Base-by-base conservation (phyloP, 2,329 filamentous ascomycete species). In the Fusarium decemcellulare region DNA sequence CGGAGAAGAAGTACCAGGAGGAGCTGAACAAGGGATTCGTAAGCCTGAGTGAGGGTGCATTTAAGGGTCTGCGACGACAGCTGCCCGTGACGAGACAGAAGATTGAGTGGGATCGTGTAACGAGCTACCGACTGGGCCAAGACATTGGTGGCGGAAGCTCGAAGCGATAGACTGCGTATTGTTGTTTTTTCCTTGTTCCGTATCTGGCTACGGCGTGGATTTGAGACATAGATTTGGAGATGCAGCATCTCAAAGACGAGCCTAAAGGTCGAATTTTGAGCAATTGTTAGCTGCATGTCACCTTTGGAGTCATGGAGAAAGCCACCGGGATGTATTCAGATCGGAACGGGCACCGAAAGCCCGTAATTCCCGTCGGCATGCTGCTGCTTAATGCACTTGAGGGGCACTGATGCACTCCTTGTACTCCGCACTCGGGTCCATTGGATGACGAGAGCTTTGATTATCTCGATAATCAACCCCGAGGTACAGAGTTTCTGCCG, bases 41-140 rank as follows among this genome's bases (percentile, higher is more conserved):
- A 14, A 92, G 87, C 70, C 84, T 99, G 78, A 96, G 94, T 76
- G 96, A 99, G 83, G 95, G 95, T 10, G 93, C 94, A 1, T 99
- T 99, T 84, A 99, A 98, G 88, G 90, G 91, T 2, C 82, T 99
- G 79, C 90, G 96, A 77, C 90, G 96, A 81, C 96, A 98, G 83
- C 84, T 99, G 78, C 96, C 96, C 1, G 94, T 99, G 64, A 99
- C 96, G 67, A 91, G 96, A 77, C 96, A 99, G 85, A 98, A 98
- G 88, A 95, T 99, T 74, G 96, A 99, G 83, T 99, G 96, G 96
- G 95, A 99, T 81, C 98, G 97, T 86, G 93, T 99, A 72, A 92
- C 93, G 47, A 94, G 94, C 73, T 99, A 99, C 84, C 87, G 94
- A 65, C 85, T 97, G 72, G 92, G 93, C 29, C 92, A 94, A 80